Base-by-base conservation (phyloP, 495 filamentous ascomycete species). In the Podospora anserina region DNA sequence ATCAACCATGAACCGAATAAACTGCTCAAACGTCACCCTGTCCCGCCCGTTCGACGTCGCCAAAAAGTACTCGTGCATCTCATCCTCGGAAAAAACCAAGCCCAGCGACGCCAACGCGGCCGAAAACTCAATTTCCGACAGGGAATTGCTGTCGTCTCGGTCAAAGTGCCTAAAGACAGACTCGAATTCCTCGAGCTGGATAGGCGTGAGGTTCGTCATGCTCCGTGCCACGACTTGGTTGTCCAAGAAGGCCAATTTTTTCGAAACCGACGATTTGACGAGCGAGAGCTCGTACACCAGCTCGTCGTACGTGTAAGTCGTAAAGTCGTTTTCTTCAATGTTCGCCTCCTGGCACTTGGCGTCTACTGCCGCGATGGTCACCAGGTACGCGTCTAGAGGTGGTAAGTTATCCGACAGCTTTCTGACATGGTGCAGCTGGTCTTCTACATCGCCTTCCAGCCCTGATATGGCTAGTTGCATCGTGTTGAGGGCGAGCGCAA, bases 271-370 rank as follows among this genome's bases (percentile, higher is more conserved):
- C 18, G 90, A 89, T 68, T 91, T 92, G 32, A 97, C 95, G 4
- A 99, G 85, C 5, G 91, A 91, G 53, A 97, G 85, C 77, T 99
- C 95, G 83, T 99, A 99, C 59, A 88, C 88, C 20, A 99, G 86
- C 77, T 99, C 95, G 76, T 99, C 95, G 74, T 97, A 92, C 13
- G 93, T 96, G 80, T 97, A 97, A 2, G 94, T 97, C 5, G 95
- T 99, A 80, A 94, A 97, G 79, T 99, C 95, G 78, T 99, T 99
- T 76, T 99, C 95, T 78, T 99, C 95, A 59, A 97, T 96, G 77
- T 98, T 98, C 58, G 95, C 95, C 82, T 99, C 94, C 56, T 88
- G 87, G 76, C 96, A 98, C 79, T 97, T 92, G 71, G 87, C 85
- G 72, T 96, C 93, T 30, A 97, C 83, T 13, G 86, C 88, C 4